Conservation (phyloP, 495 filamentous ascomycete species). For the Talaromyces wortmannii region DNA sequence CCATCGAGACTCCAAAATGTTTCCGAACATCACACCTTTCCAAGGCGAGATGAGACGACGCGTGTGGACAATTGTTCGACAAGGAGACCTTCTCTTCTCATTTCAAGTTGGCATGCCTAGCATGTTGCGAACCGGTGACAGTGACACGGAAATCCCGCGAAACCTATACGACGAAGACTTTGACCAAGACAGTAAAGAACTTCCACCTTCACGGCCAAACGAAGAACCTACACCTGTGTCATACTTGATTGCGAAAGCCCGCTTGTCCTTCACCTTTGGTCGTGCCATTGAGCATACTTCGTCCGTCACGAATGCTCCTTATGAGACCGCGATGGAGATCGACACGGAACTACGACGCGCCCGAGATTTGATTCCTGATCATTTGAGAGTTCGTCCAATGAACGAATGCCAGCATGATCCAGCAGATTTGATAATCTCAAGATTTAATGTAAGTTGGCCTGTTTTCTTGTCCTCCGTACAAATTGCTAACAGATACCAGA, state of each 20-base stretch:
- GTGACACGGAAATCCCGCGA: conserved; percentile 76
- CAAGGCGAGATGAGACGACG: conserved; percentile 88
- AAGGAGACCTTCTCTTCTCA: conserved; percentile 80
- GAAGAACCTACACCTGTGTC: conserved; percentile 79
- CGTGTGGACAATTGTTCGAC: conserved; percentile 79
- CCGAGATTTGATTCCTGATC: conserved; percentile 64
- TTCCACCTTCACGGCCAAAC: conserved; percentile 68
- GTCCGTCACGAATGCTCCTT: conserved; percentile 41
- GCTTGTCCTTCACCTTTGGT: conserved; percentile 55
- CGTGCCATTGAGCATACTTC: conserved; percentile 48
- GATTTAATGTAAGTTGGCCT: conserved; percentile 51
- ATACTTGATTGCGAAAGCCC: conserved; percentile 79
- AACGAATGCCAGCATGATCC: conserved; percentile 72
- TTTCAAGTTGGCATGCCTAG: conserved; percentile 86
- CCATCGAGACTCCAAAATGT: conserved; percentile 83
- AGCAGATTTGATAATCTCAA: conserved; percentile 74
- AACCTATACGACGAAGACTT: conserved; percentile 97
- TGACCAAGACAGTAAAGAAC: conserved; percentile 63
- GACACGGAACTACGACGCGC: conserved; percentile 72
- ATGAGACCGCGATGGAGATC: conserved; percentile 80
- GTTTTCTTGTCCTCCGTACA: neutral
- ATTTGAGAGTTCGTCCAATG: conserved; percentile 69
- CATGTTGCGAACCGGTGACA: conserved; percentile 78
- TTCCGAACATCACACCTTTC: conserved; percentile 74
- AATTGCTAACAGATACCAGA: conserved; percentile 17